Percentiles rank a stretch among this genome's conserved stretches.
phyloP scores from a whole-genome alignment of 441 rosid species.

The Populus trichocarpa region DNA sequence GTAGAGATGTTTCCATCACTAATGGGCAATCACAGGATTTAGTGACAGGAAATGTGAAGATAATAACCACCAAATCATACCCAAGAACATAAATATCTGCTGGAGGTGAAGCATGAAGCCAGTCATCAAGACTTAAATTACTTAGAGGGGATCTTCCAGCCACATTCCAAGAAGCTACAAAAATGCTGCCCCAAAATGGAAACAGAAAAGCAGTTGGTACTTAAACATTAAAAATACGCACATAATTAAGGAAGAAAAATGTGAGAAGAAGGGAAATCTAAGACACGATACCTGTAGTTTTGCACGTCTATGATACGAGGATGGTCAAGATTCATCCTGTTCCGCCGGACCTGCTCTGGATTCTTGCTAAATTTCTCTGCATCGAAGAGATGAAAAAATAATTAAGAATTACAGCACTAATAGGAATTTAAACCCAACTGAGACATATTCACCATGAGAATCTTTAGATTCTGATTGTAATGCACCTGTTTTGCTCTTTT shows the following conservation, averaged over 20 bases:
- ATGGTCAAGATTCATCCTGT: conserved; percentile 80
- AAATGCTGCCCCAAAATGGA: conserved; percentile 55
- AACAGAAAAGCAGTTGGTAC: conserved; percentile 13
- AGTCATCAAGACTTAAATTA: conserved; percentile 81
- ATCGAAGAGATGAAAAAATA: conserved; percentile 4
- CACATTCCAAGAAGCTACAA: conserved; percentile 93
- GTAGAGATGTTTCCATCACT: conserved; percentile 5
- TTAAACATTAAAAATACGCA: conserved; percentile 1
- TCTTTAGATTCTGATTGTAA: background rate
- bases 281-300: conserved; percentile 57
- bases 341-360: conserved; percentile 64
- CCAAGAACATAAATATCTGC: conserved; percentile 97
- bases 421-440: background rate
- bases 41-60: background rate
- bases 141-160: conserved; percentile 89
- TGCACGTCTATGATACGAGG: conserved; percentile 93
- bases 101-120: conserved; percentile 91
- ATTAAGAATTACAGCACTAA: background rate
- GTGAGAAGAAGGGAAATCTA: background rate
- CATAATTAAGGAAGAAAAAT: background rate
- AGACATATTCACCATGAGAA: background rate
- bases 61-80: conserved; percentile 33
- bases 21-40: background rate
- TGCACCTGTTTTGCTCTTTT: conserved; percentile 77
- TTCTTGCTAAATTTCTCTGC: conserved; percentile 73